Percentiles rank a stretch among this genome's conserved stretches.
Evolutionary conservation across 345 rosid genomes (phyloP).

Genomic region (Cardamine resedifolia): DNA sequence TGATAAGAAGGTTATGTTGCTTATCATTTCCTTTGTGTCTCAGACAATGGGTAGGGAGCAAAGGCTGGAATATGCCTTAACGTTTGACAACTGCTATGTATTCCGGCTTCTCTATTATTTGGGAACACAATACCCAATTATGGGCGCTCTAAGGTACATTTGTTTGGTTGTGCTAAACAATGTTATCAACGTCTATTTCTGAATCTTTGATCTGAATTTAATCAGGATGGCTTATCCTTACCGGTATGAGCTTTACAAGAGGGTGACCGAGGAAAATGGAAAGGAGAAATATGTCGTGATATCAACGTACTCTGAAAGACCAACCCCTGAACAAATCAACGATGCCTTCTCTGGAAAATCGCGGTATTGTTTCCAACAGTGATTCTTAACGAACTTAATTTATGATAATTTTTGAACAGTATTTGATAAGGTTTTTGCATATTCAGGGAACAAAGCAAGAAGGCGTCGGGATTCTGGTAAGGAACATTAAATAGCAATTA

Average conservation of each 20-base stretch:
- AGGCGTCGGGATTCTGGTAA: constrained; percentile 70
- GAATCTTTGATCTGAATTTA: neutral
- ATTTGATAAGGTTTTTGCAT: neutral
- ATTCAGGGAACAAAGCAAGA: constrained; percentile 56
- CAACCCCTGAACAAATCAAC: constrained; percentile 66
- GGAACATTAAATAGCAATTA: neutral
- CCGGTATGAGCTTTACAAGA: constrained; percentile 70
- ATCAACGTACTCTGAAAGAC: constrained; percentile 56
- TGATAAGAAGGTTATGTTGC: constrained; percentile 17
- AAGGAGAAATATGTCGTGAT: constrained; percentile 65
- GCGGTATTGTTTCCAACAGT: constrained; percentile 40
- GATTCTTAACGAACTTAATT: neutral
- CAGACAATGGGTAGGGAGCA: constrained; percentile 92
- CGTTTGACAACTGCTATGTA: constrained; percentile 76
- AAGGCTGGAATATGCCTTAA: constrained; percentile 87
- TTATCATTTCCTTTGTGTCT: neutral
- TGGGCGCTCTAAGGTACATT: constrained; percentile 90
- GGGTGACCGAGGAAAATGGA: constrained; percentile 55
- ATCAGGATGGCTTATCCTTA: constrained; percentile 72
- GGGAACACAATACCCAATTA: constrained; percentile 94
- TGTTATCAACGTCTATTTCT: neutral
- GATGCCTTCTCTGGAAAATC: constrained; percentile 71
- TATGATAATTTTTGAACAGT: neutral
- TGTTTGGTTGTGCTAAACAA: neutral
- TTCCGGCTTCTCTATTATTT: constrained; percentile 91